Percentiles rank a stretch among this genome's conserved stretches.
These are phyloP conservation scores for Wickerhamomyces queroliae DNA, from an alignment of 805 yeast species.

Conservation along the genomic window DNA sequence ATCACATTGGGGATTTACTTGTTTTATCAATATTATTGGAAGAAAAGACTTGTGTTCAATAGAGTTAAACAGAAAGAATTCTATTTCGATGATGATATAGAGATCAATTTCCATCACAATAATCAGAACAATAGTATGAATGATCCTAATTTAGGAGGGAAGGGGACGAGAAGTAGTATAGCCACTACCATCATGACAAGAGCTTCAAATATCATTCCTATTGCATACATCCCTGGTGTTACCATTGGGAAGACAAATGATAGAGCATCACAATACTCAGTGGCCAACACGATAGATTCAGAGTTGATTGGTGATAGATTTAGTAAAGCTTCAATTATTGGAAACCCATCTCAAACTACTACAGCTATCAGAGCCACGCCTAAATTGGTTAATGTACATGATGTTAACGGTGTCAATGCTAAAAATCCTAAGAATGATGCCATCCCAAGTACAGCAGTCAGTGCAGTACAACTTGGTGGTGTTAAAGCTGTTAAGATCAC, in stretches of 20 bases:
- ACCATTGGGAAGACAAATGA: constrained; percentile 42
- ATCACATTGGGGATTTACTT: constrained; percentile 33
- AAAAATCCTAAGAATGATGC: constrained; percentile 10
- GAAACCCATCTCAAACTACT: constrained; percentile 37
- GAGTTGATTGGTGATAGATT: constrained; percentile 28
- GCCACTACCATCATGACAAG: constrained; percentile 69
- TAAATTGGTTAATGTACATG: constrained; percentile 47
- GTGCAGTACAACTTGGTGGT: constrained; percentile 19
- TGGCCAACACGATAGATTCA: constrained; percentile 12
- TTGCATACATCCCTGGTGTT: constrained; percentile 93
- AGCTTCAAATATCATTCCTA: constrained; percentile 84
- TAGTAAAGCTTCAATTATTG: constrained; percentile 37
- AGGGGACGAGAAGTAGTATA: constrained; percentile 24
- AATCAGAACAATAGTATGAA: no score
- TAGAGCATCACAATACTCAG: constrained; percentile 26
- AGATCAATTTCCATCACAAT: constrained; percentile 20
- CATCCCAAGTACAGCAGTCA: constrained; percentile 18
- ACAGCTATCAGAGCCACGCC: constrained; percentile 79
- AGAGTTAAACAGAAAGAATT: constrained; percentile 24
- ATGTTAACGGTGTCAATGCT: not conserved
- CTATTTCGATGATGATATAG: constrained; percentile 23
- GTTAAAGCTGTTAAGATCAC: constrained; percentile 17
- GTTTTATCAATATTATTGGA: constrained; percentile 38
- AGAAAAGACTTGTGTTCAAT: constrained; percentile 24
- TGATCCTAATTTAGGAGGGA: no score